Base-by-base conservation (phyloP, 2,329 filamentous ascomycete genomes). In the Colletotrichum sojae region DNA sequence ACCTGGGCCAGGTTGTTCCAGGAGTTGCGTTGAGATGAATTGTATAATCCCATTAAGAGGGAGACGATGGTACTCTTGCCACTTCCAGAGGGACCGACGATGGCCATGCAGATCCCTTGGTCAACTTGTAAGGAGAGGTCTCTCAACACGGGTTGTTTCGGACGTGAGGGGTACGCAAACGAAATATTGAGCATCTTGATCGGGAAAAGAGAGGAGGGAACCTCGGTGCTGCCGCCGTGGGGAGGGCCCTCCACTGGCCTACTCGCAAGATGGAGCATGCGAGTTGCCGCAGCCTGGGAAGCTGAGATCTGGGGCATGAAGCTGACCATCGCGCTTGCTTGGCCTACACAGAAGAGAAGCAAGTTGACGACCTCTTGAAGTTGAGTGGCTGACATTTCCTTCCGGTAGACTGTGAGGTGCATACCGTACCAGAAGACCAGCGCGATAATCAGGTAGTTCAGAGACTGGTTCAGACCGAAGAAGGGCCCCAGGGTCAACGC, bases 31-130 rank as follows among this genome's bases (percentile, higher is more conserved):
- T 27, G 55, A 39, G 65, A 39, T 0, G 86, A 84, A 2, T 78
- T 72, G 73, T 96, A 94, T 0, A 98, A 84, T 1, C 91, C 89
- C 4, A 97, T 81, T 0, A 98, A 83, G 0, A 98, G 82, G 0
- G 92, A 88, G 0, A 92, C 86, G 43, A 98, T 85, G 0, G 95
- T 98, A 15, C 92, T 95, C 81, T 99, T 98, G 1, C 96, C 95
- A n/a, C 92, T 93, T 0, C 96, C 95, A 0, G 94, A 97, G 1
- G 88, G 82, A 1, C 95, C 95, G 2, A 97, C 94, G 20, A 98
- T 89, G 2, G 93, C 94, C 0, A 91, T 91, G 72, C 89, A 92
- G 4, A 87, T 89, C 22, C 91, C 90, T 0, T 86, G 78, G 1
- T 83, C 76, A 59, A 98, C 88, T 0, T 80, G 82, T 8, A 97